Conservation (phyloP, 345 rosid species). For the Chamaenerion angustifolium region DNA sequence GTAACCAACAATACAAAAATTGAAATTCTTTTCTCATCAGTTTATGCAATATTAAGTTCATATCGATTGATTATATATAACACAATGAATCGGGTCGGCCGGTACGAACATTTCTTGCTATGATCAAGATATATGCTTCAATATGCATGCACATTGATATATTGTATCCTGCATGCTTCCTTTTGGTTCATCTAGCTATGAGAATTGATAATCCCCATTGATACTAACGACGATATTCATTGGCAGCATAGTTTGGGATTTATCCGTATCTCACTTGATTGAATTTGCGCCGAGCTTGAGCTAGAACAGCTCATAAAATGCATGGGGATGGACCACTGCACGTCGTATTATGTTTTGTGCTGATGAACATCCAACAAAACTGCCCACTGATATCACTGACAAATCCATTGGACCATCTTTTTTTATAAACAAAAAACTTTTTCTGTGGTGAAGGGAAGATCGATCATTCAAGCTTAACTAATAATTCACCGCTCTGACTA, state of each 20-base stretch:
- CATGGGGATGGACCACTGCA: constrained; percentile 3
- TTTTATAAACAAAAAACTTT: not conserved
- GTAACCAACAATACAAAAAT: not conserved
- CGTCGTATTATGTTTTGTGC: constrained; percentile 4
- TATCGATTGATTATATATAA: no score
- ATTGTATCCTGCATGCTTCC: no score
- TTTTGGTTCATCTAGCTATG: no score
- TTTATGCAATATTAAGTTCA: no score
- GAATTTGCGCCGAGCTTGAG: not conserved
- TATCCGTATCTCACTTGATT: not conserved
- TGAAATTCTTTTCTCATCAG: no score
- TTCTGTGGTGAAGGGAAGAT: not conserved
- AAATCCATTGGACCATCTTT: constrained; percentile 1
- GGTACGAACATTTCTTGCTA: no score
- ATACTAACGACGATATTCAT: no score
- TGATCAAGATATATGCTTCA: no score
- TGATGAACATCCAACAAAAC: constrained; percentile 3
- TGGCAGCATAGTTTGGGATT: not conserved
- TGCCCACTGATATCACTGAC: constrained; percentile 7
- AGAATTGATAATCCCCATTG: no score
- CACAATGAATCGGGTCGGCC: no score
- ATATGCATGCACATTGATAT: no score
- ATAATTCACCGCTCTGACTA: no score
- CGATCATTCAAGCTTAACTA: not conserved
- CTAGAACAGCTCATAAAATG: not conserved